These are phyloP conservation scores for Thyridium curvatum DNA, from an alignment of 2,329 filamentous ascomycete species.

Conservation along the genomic window DNA sequence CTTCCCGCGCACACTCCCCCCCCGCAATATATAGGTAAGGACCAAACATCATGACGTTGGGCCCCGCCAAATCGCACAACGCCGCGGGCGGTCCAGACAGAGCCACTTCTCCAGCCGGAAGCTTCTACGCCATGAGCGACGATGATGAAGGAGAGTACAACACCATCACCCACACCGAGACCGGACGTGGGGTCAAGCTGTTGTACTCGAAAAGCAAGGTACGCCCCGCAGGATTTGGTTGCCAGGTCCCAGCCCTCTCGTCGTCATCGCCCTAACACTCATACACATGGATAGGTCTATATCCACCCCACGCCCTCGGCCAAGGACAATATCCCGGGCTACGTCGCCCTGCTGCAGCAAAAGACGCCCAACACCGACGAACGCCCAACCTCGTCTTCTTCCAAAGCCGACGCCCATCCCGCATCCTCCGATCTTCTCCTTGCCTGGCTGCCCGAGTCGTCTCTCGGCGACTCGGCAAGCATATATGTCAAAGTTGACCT, in stretches of 20 bases:
- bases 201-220: constrained; percentile 97
- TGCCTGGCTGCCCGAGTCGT: constrained; percentile 88
- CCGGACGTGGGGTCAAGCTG: constrained; percentile 81
- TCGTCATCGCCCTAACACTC: constrained; percentile 10
- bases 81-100: constrained; percentile 21
- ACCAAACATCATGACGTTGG: constrained; percentile 26
- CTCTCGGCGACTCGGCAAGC: constrained; percentile 76
- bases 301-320: constrained; percentile 88
- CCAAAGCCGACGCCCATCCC: constrained; percentile 25
- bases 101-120: constrained; percentile 68
- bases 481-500: constrained; percentile 96
- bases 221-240: constrained; percentile 14
- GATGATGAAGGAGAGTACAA: constrained; percentile 94
- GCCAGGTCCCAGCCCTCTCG: neutral
- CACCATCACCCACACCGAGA: constrained; percentile 76
- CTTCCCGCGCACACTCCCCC: no score
- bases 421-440: constrained; percentile 71
- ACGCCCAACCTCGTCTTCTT: constrained; percentile 36
- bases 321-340: constrained; percentile 94
- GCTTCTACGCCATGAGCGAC: constrained; percentile 94
- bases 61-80: constrained; percentile 13
- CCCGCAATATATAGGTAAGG: no score
- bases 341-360: constrained; percentile 88
- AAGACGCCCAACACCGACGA: constrained; percentile 45
- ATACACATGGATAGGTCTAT: constrained; percentile 61